Evolutionary conservation across 1,284 basidiomycete genomes (phyloP).

Genomic region (Prillingera fragicola): DNA sequence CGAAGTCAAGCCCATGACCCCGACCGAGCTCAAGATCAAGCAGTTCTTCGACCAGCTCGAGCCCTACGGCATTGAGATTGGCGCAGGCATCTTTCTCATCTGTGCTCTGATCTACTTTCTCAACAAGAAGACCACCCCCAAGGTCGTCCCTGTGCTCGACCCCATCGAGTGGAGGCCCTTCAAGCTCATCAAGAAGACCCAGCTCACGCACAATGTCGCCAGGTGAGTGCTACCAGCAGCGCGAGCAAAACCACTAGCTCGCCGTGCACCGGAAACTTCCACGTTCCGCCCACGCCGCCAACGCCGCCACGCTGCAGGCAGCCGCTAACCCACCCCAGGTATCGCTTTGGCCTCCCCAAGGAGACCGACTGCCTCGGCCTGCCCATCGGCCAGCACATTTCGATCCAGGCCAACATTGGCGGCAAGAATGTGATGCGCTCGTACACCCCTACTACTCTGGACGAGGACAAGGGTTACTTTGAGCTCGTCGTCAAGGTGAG

Average conservation of each 20-base stretch:
- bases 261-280: neutral
- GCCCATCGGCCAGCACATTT: conserved; percentile 95
- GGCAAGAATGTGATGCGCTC: conserved; percentile 86
- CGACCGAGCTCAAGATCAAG: neutral
- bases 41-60: neutral
- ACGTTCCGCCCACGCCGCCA: neutral
- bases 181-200: conserved; percentile 71
- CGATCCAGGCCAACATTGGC: conserved; percentile 81
- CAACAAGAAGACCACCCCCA: neutral
- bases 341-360: conserved; percentile 80
- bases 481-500: conserved; percentile 92
- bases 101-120: neutral
- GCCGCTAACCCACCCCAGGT: conserved; percentile 59
- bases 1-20: too few species aligned
- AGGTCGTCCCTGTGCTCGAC: conserved; percentile 28
- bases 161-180: conserved; percentile 67
- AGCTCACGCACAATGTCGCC: conserved; percentile 91
- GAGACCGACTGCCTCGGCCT: conserved; percentile 78
- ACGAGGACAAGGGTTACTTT: conserved; percentile 88
- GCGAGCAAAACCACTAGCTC: neutral
- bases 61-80: neutral
- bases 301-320: neutral
- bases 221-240: conserved; percentile 55
- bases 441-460: conserved; percentile 92
- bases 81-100: neutral